phyloP scores from a whole-genome alignment of 352 stramenopile species.

The Phytopythium chamaehyphon region DNA sequence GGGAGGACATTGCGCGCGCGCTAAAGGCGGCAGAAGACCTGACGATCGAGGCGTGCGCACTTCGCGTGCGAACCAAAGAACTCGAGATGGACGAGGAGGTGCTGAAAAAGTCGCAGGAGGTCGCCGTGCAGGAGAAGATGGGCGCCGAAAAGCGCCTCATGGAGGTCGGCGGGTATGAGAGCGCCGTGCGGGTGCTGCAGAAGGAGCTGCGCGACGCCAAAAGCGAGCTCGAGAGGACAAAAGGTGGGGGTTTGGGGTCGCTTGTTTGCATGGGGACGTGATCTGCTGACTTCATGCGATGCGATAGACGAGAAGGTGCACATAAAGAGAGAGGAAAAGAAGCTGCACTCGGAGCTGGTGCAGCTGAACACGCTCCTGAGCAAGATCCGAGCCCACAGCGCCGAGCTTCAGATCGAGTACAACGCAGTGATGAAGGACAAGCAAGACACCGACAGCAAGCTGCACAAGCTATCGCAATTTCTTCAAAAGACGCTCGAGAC shows the following conservation, averaged over 20 bases:
- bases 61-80: conserved; percentile 53
- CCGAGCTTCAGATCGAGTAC: conserved; percentile 51
- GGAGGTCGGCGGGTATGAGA: conserved; percentile 61
- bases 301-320: conserved; percentile 42
- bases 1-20: conserved; percentile 28
- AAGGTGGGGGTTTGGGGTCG: conserved; percentile 20
- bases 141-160: conserved; percentile 55
- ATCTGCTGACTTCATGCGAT: background rate
- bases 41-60: conserved; percentile 38
- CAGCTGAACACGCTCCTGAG: conserved; percentile 34
- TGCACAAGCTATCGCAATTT: conserved; percentile 50
- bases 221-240: conserved; percentile 41
- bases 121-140: conserved; percentile 49
- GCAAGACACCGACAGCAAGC: conserved; percentile 45
- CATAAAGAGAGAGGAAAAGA: conserved; percentile 47
- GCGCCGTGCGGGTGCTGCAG: conserved; percentile 47
- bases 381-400: conserved; percentile 26
- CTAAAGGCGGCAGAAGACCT: conserved; percentile 44
- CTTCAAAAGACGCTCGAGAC: conserved; percentile 36
- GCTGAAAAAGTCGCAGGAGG: conserved; percentile 37
- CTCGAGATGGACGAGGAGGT: conserved; percentile 56
- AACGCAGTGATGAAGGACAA: conserved; percentile 37
- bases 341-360: conserved; percentile 44
- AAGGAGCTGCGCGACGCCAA: conserved; percentile 49
- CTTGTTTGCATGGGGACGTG: background rate